These are phyloP conservation scores for Coemansia sp. DNA, from an alignment of 192 early-diverging fungal species.

Conservation along the genomic window DNA sequence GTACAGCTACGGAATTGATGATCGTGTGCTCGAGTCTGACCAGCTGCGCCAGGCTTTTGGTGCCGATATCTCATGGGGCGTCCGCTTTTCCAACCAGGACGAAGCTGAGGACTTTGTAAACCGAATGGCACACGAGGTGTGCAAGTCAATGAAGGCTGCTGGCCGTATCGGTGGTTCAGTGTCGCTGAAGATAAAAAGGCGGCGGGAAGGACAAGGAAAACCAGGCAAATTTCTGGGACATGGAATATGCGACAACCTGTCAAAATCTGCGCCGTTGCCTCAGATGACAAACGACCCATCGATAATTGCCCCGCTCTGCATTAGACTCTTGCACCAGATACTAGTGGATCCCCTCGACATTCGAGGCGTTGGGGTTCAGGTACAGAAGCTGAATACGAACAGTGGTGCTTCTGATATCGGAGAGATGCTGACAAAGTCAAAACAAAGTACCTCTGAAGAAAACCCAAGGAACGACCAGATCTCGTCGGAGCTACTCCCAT, in stretches of 20 bases:
- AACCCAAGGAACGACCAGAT: background rate
- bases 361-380: slow-evolving; percentile 41
- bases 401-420: slow-evolving; percentile 11
- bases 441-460: background rate
- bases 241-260: slow-evolving; percentile 63
- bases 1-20: slow-evolving; percentile 76
- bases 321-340: slow-evolving; percentile 24
- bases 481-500: slow-evolving; percentile 17
- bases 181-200: slow-evolving; percentile 67
- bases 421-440: slow-evolving; percentile 23
- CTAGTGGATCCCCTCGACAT: slow-evolving; percentile 38
- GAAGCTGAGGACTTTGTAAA: slow-evolving; percentile 71
- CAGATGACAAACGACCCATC: slow-evolving; percentile 54
- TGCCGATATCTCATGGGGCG: slow-evolving; percentile 85
- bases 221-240: slow-evolving; percentile 65
- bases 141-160: slow-evolving; percentile 59
- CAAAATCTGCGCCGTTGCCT: slow-evolving; percentile 54
- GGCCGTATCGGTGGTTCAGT: slow-evolving; percentile 60
- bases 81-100: slow-evolving; percentile 72
- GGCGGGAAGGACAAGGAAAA: slow-evolving; percentile 54
- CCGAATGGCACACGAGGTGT: slow-evolving; percentile 67
- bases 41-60: slow-evolving; percentile 73
- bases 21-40: slow-evolving; percentile 64
- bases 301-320: slow-evolving; percentile 18
- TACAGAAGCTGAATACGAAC: slow-evolving; percentile 24